Evolutionary conservation across 2,329 filamentous ascomycete genomes (phyloP).

Genomic region (Aureobasidium leucospermi): DNA sequence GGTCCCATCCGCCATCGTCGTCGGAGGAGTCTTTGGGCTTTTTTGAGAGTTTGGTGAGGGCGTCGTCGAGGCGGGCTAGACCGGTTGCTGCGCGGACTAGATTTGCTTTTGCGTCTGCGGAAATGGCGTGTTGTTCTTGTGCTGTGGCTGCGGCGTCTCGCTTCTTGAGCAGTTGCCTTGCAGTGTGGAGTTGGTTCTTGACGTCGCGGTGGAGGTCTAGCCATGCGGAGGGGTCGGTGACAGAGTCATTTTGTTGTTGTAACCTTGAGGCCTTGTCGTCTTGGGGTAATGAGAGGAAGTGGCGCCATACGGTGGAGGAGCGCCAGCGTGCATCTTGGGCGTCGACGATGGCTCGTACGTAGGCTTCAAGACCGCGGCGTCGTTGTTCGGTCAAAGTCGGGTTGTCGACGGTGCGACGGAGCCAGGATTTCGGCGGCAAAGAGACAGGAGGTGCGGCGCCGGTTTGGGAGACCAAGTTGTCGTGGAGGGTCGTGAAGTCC

Average conservation of each 20-base stretch:
- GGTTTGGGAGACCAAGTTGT: slow-evolving; percentile 51
- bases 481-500: slow-evolving; percentile 65
- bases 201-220: slow-evolving; percentile 68
- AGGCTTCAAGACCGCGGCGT: slow-evolving; percentile 60
- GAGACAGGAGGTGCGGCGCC: slow-evolving; percentile 58
- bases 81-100: slow-evolving; percentile 62
- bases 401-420: slow-evolving; percentile 63
- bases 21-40: slow-evolving; percentile 28
- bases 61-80: slow-evolving; percentile 58
- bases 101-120: slow-evolving; percentile 65
- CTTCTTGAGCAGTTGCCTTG: slow-evolving; percentile 56
- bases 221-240: slow-evolving; percentile 55
- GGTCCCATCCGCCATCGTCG: slow-evolving; percentile 31
- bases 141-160: slow-evolving; percentile 56
- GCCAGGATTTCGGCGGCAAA: slow-evolving; percentile 69
- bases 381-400: slow-evolving; percentile 63
- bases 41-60: slow-evolving; percentile 48
- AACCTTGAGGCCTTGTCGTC: slow-evolving; percentile 24
- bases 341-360: slow-evolving; percentile 64
- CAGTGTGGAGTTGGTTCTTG: slow-evolving; percentile 63
- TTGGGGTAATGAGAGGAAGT: slow-evolving; percentile 65
- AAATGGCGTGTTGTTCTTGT: slow-evolving; percentile 51
- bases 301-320: slow-evolving; percentile 62
- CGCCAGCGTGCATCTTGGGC: slow-evolving; percentile 70
- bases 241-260: slow-evolving; percentile 25